Evolutionary conservation across 1,284 basidiomycete species (phyloP).

Genomic region (Sanghuangporus sanghuang): DNA sequence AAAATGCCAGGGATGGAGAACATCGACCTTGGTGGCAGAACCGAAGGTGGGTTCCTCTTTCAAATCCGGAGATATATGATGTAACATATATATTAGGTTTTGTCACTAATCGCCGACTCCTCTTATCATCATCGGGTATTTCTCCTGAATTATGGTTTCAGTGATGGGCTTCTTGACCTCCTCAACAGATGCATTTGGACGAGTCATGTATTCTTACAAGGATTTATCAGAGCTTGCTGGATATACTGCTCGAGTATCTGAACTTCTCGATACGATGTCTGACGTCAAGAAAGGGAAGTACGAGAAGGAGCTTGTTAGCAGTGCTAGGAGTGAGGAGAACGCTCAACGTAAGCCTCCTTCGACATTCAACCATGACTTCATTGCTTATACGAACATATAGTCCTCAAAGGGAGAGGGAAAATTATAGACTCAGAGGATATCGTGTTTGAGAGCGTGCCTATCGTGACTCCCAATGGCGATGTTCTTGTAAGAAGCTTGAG

Average conservation of each 20-base stretch:
- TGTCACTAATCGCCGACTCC: conserved; percentile 88
- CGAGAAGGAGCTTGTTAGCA: conserved; percentile 83
- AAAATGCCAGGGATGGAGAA: conserved; percentile 69
- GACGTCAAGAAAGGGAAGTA: conserved; percentile 84
- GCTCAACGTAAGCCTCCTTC: conserved; percentile 54
- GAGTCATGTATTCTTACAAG: conserved; percentile 95
- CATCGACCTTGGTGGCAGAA: conserved; percentile 78
- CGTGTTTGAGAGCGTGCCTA: conserved; percentile 88
- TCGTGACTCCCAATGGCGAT: conserved; percentile 95
- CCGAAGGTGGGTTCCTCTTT: conserved; percentile 58
- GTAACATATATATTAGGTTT: conserved; percentile 52
- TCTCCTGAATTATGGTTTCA: not conserved
- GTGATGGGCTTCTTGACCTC: not conserved
- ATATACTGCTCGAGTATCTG: conserved; percentile 89
- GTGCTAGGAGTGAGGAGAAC: conserved; percentile 74
- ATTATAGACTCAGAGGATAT: conserved; percentile 86
- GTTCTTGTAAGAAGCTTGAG: conserved; percentile 80
- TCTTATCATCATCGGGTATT: conserved; percentile 75
- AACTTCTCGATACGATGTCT: conserved; percentile 88
- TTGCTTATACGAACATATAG: conserved; percentile 33
- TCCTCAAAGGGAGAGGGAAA: conserved; percentile 75
- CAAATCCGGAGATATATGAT: conserved; percentile 1
- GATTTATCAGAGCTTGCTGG: conserved; percentile 94
- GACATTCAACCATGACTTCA: not conserved
- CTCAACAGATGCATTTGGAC: conserved; percentile 64